Percentiles rank a stretch among this genome's conserved stretches.
These are phyloP conservation scores for Perkinsus olseni DNA, from an alignment of 169 alveolate species.

Conservation along the genomic window DNA sequence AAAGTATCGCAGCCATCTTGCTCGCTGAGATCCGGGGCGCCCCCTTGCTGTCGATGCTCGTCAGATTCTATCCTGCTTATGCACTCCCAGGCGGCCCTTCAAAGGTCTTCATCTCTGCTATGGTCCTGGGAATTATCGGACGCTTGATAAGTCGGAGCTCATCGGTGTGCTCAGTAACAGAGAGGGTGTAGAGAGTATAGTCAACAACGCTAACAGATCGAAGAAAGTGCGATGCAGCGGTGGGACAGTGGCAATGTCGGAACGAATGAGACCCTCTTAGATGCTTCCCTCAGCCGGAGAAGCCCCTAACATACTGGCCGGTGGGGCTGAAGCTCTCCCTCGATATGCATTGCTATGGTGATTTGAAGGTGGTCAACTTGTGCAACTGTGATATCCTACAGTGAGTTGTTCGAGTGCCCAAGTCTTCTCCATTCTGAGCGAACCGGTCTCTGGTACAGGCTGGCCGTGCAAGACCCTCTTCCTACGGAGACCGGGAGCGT, in stretches of 20 bases:
- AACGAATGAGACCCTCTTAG: no score
- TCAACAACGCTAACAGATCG: no score
- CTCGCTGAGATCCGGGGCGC: background rate
- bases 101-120: background rate
- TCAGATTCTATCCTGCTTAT: background rate
- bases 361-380: background rate
- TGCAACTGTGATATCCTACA: background rate
- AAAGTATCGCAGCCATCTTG: background rate
- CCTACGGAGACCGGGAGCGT: no score
- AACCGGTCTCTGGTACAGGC: background rate
- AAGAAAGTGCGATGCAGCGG: background rate
- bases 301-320: background rate
- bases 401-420: no score
- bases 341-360: background rate
- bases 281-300: background rate
- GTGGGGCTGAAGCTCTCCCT: background rate
- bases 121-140: background rate
- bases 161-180: background rate
- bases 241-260: no score
- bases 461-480: no score
- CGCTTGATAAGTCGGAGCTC: background rate
- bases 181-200: no score
- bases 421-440: background rate
- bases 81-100: background rate
- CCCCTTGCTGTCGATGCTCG: background rate